Conservation (phyloP, 192 early-diverging fungal species). For the Rhizophagus sp. region DNA sequence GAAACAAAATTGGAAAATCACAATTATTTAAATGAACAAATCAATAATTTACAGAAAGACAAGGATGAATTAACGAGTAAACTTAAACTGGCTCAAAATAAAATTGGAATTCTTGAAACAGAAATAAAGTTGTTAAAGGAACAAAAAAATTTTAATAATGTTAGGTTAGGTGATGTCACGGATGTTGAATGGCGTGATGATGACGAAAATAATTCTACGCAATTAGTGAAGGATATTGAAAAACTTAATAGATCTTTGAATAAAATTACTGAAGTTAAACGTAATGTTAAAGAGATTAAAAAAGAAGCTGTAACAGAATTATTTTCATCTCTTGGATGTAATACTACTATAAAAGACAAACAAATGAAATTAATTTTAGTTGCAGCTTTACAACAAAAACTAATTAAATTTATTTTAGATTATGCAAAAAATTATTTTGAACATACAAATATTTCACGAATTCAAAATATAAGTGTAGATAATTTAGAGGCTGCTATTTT, state of each 20-base stretch:
- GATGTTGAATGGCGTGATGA: neutral
- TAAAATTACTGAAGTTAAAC: neutral
- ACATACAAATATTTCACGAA: too few relatives aligned
- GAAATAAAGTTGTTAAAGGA: too few relatives aligned
- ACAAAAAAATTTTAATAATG: too few relatives aligned
- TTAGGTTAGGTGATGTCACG: too few relatives aligned
- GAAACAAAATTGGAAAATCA: too few relatives aligned
- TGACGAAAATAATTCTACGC: neutral
- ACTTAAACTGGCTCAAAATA: too few relatives aligned
- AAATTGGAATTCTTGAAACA: too few relatives aligned
- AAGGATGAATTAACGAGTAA: too few relatives aligned
- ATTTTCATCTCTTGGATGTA: neutral
- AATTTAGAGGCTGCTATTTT: neutral
- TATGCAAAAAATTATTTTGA: neutral
- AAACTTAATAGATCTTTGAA: neutral
- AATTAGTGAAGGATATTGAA: neutral
- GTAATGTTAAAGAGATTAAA: neutral
- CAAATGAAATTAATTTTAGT: neutral
- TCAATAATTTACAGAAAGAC: too few relatives aligned
- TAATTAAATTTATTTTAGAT: neutral
- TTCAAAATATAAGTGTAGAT: neutral
- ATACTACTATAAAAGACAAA: neutral
- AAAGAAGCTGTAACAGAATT: neutral
- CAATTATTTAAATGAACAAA: too few relatives aligned
- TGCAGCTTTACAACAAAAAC: neutral